Base-by-base conservation (phyloP, 2,329 filamentous ascomycete genomes). In the Paracorniculantispora psalliotae region DNA sequence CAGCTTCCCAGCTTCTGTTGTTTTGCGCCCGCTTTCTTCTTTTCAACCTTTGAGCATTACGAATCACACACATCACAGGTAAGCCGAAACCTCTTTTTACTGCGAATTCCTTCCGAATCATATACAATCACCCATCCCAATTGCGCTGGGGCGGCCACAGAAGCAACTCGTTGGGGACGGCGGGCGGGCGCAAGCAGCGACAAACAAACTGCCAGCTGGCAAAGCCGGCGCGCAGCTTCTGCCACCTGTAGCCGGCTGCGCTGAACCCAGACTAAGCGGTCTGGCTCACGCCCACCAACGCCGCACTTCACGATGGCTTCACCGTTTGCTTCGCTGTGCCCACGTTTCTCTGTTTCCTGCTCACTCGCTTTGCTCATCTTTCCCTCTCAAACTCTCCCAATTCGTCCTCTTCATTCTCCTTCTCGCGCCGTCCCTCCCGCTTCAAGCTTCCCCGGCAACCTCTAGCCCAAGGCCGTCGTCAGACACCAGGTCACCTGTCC, bases 281-380 rank as follows among this genome's bases (percentile, higher is more conserved):
- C 54, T 49, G 54, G 25, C 30, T 33, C 54, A 43, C n/a, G 23
- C 54, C 39, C 28, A 55, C 52, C 26, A 33, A 21, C n/a, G 9
- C 25, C 15, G 28, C 26, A 21, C 39, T 39, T 59, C 57, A 59
- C 57, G 57, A 59, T 59, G 57, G 30, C 57, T 53, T 59, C 57
- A 59, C 37, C 49, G 28, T 53, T 47, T 35, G 23, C 44, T 50
- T n/a, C 19, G 23, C 12, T 33, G 3, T 25, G 19, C 28, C 4
- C n/a, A 33, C 5, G 12, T 23, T 21, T n/a, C 26, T 35, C 23
- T 9, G 19, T 35, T n/a, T n/a, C n/a, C 39, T n/a, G 17, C 21
- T 17, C 33, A 4, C 46, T 13, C 17, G 28, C 33, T n/a, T 43
- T n/a, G 41, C n/a, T 7, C 33, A 6, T 13, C 7, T 57, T 35